phyloP scores from a whole-genome alignment of 1,284 basidiomycete genomes.

The Tetrapyrgos nigripes region DNA sequence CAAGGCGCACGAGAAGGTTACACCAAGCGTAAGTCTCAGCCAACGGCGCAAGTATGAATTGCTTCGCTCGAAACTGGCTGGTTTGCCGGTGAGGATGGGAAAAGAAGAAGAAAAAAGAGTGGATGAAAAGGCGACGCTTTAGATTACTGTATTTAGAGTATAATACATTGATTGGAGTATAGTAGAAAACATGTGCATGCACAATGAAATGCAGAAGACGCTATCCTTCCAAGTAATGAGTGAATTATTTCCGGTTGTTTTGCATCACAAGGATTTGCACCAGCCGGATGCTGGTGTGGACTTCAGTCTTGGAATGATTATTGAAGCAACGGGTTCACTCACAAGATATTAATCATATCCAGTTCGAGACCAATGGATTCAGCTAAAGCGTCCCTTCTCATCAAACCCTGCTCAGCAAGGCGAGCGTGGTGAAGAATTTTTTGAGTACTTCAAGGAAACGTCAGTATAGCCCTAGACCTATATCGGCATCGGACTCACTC shows the following conservation, averaged over 20 bases:
- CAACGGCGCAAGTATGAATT: conserved; percentile 87
- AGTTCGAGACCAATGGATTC: conserved; percentile 85
- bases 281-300: conserved; percentile 67
- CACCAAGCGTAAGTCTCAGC: conserved; percentile 83
- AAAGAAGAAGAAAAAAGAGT: conserved; percentile 11
- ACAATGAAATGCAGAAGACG: not conserved
- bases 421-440: conserved; percentile 84
- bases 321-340: conserved; percentile 31
- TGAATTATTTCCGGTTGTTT: conserved; percentile 46
- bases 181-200: not conserved
- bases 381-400: conserved; percentile 77
- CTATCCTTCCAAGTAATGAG: not conserved
- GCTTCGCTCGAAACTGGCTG: conserved; percentile 82
- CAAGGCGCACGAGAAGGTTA: conserved; percentile 81
- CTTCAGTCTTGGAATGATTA: conserved; percentile 12
- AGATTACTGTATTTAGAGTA: not conserved
- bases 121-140: conserved; percentile 8
- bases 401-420: conserved; percentile 70
- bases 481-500: conserved; percentile 59
- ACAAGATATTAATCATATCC: conserved; percentile 91
- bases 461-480: not conserved
- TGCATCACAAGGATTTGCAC: conserved; percentile 84
- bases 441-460: conserved; percentile 59
- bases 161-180: not conserved
- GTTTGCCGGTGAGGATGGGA: conserved; percentile 59